Conservation (phyloP, 176 grass and related monocot genomes). For the Aegilops sharonensis region DNA sequence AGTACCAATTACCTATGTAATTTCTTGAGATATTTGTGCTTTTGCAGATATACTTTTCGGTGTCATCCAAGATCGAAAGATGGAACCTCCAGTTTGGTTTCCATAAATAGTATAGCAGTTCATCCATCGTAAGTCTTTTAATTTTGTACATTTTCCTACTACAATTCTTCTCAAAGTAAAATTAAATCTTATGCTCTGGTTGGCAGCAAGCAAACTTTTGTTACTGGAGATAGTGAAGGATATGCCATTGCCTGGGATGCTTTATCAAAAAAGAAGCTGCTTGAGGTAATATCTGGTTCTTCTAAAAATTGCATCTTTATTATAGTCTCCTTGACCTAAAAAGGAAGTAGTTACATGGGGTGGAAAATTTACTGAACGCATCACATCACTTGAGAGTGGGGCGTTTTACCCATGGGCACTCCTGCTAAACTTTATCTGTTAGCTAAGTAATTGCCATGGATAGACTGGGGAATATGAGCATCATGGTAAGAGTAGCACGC, state of each 20-base stretch:
- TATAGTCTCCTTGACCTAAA: constrained; percentile 13
- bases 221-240: constrained; percentile 75
- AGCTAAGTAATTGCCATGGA: not conserved
- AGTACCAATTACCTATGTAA: not conserved
- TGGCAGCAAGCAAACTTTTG: constrained; percentile 56
- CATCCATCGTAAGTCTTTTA: constrained; percentile 54
- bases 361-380: not conserved
- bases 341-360: constrained; percentile 7
- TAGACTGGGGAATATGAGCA: not conserved
- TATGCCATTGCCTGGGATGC: constrained; percentile 55
- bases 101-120: constrained; percentile 57
- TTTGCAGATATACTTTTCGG: constrained; percentile 63
- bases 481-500: not conserved
- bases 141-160: constrained; percentile 5
- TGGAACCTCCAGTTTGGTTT: constrained; percentile 48
- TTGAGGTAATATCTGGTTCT: constrained; percentile 46
- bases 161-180: constrained; percentile 15
- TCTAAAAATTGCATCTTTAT: not conserved
- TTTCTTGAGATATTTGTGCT: constrained; percentile 20
- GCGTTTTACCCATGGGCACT: not conserved
- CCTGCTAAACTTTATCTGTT: not conserved
- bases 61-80: constrained; percentile 74
- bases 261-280: constrained; percentile 58
- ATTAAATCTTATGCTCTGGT: constrained; percentile 15
- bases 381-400: not conserved